phyloP scores from a whole-genome alignment of 345 rosid species.

The Chamaenerion angustifolium region DNA sequence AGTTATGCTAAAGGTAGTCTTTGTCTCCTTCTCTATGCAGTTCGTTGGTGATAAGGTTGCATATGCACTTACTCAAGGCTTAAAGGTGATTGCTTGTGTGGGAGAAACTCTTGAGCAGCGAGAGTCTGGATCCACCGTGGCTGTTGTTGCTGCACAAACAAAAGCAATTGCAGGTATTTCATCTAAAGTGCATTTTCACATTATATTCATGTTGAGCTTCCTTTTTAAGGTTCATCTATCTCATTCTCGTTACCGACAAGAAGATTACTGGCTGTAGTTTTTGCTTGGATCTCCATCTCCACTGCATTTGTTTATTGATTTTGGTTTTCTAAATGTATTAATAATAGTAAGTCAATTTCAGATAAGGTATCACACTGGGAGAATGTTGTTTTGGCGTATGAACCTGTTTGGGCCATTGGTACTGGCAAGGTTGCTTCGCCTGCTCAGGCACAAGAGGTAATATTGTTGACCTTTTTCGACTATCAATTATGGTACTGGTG shows the following conservation, averaged over 20 bases:
- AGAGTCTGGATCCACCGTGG: slow-evolving; percentile 71
- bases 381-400: slow-evolving; percentile 72
- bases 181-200: neutral
- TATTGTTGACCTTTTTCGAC: too few species aligned
- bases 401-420: slow-evolving; percentile 95
- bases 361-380: slow-evolving; percentile 49
- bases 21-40: slow-evolving; percentile 28
- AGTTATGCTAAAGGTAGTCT: neutral
- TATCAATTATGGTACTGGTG: neutral
- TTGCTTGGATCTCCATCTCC: too few species aligned
- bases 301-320: neutral
- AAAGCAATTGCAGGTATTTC: slow-evolving; percentile 76
- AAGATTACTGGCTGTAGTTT: neutral
- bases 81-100: slow-evolving; percentile 88
- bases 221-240: neutral
- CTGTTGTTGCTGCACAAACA: slow-evolving; percentile 82
- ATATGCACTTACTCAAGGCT: slow-evolving; percentile 80
- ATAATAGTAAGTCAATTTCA: slow-evolving; percentile 12
- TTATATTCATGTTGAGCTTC: neutral
- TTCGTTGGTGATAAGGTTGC: slow-evolving; percentile 85
- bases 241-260: neutral
- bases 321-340: neutral
- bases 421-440: slow-evolving; percentile 89
- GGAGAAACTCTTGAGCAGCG: slow-evolving; percentile 92
- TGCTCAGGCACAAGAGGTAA: slow-evolving; percentile 88